Percentiles rank a stretch among this genome's conserved stretches.
phyloP scores from a whole-genome alignment of 2,329 filamentous ascomycete genomes.

The Amesomyces nigricolor region DNA sequence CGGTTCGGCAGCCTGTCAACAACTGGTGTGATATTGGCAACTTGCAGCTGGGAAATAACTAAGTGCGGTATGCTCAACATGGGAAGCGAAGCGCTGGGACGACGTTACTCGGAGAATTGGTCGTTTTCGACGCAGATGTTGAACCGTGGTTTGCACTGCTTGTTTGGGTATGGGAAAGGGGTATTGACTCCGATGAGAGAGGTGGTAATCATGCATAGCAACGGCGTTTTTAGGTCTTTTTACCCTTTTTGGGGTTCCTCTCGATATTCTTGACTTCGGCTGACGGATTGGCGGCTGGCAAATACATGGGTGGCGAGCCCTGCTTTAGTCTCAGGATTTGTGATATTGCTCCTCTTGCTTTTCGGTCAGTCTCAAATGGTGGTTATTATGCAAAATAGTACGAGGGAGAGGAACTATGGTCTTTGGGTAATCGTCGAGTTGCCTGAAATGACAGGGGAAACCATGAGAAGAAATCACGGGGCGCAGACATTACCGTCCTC shows the following conservation, averaged over 20 bases:
- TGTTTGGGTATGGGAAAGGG: neutral
- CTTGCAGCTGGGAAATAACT: constrained; percentile 9
- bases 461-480: too few relatives aligned
- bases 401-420: too few relatives aligned
- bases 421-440: too few relatives aligned
- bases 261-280: neutral
- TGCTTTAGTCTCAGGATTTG: too few relatives aligned
- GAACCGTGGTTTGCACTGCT: neutral
- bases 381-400: too few relatives aligned
- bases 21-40: constrained; percentile 56
- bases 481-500: too few relatives aligned
- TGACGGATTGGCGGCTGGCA: neutral
- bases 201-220: constrained; percentile 18
- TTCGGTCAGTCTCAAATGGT: too few relatives aligned
- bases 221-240: constrained; percentile 15
- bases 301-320: too few relatives aligned
- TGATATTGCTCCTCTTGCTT: too few relatives aligned
- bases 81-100: neutral
- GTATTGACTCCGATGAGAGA: neutral
- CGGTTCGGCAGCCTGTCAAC: constrained; percentile 49
- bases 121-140: too few relatives aligned
- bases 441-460: too few relatives aligned
- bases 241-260: constrained; percentile 5
- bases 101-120: neutral
- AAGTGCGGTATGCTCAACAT: neutral